Conservation (phyloP, 768 basidiomycete species). For the Podaxis mareebaensis region DNA sequence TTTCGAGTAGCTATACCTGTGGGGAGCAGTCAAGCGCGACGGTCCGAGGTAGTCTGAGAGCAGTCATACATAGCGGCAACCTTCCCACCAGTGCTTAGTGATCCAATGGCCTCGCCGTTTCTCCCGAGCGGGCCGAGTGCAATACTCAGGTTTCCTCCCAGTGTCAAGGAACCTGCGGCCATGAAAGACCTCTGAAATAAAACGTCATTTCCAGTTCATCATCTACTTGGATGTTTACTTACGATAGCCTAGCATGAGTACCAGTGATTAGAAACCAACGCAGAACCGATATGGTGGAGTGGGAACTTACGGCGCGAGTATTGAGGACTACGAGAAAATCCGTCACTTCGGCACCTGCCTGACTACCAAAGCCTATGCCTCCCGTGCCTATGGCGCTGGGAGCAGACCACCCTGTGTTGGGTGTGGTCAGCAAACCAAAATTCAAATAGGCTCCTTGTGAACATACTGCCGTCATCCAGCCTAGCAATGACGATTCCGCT, state of each 20-base stretch:
- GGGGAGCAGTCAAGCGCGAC: constrained; percentile 1
- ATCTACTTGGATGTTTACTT: constrained; percentile 28
- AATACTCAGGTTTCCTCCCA: constrained; percentile 89
- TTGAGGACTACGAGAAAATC: constrained; percentile 92
- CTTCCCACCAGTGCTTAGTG: constrained; percentile 81
- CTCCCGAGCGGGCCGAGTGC: constrained; percentile 92
- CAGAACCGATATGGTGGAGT: constrained; percentile 5
- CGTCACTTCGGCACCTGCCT: constrained; percentile 83
- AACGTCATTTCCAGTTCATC: not conserved
- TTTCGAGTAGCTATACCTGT: constrained; percentile 88
- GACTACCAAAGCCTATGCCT: constrained; percentile 85
- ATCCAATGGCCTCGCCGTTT: constrained; percentile 89
- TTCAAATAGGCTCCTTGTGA: not conserved
- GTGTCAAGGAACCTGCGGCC: constrained; percentile 87
- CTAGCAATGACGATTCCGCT: constrained; percentile 88
- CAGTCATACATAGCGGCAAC: constrained; percentile 81
- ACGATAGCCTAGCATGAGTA: constrained; percentile 56
- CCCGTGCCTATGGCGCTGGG: constrained; percentile 95
- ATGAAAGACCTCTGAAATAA: constrained; percentile 75
- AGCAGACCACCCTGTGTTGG: constrained; percentile 77
- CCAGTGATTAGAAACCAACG: constrained; percentile 5
- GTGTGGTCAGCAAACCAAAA: constrained; percentile 7
- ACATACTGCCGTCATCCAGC: constrained; percentile 78
- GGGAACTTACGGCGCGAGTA: constrained; percentile 60
- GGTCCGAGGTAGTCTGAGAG: not conserved